A percentile compares a stretch with the other conserved stretches of the same genome.
phyloP scores from a whole-genome alignment of 257 asterid genomes.

The Nicotiana tabacum region DNA sequence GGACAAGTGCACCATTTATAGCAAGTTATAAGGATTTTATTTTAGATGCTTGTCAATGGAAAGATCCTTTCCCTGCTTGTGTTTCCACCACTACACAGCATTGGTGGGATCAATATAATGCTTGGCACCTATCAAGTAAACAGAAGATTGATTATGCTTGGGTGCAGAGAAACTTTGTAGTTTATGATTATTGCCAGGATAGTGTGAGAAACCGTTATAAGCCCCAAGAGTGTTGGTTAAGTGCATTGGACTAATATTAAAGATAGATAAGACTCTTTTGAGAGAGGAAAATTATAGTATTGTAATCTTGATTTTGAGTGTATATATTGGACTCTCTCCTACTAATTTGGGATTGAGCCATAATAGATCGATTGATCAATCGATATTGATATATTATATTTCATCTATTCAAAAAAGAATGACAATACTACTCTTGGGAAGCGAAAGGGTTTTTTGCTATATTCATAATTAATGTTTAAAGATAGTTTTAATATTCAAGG shows the following conservation, averaged over 20 bases:
- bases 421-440: not conserved
- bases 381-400: not conserved
- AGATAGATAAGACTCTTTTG: not conserved
- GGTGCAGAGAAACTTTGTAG: slow-evolving; percentile 86
- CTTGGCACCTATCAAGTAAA: slow-evolving; percentile 66
- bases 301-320: slow-evolving; percentile 4
- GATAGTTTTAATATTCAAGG: not conserved
- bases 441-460: not conserved
- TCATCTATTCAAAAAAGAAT: not conserved
- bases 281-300: not conserved
- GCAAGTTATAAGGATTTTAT: slow-evolving; percentile 73
- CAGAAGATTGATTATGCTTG: slow-evolving; percentile 73
- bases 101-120: slow-evolving; percentile 91
- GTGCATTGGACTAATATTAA: slow-evolving; percentile 47
- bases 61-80: slow-evolving; percentile 82
- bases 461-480: not conserved
- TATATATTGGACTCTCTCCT: not conserved
- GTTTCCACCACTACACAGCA: slow-evolving; percentile 68
- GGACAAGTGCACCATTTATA: slow-evolving; percentile 83
- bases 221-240: slow-evolving; percentile 87
- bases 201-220: slow-evolving; percentile 39
- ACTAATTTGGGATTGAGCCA: not conserved
- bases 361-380: not conserved
- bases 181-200: slow-evolving; percentile 84
- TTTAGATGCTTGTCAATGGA: slow-evolving; percentile 82